A percentile compares a stretch with the other conserved stretches of the same genome.
phyloP scores from a whole-genome alignment of 352 stramenopile genomes.

The Blastocystis sp. region DNA sequence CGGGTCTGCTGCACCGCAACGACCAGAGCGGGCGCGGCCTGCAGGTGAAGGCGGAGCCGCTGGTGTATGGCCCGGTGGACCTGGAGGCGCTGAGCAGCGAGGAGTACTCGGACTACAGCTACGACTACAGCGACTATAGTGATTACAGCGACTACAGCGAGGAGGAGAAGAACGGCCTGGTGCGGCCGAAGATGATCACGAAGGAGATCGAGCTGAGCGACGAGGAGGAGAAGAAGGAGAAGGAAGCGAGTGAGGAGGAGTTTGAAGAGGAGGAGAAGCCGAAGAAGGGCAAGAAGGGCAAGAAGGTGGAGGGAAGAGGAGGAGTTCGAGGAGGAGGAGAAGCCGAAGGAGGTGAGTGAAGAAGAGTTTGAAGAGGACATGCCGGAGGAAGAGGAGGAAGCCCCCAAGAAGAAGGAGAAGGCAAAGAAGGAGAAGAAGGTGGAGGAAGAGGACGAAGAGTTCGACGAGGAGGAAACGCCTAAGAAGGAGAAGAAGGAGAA shows the following conservation, averaged over 20 bases:
- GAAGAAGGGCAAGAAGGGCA: neutral
- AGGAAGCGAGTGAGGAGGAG: neutral
- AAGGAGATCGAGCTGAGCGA: too few relatives aligned
- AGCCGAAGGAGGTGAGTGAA: neutral
- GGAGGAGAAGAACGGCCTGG: neutral
- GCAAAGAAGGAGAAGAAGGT: neutral
- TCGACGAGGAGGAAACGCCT: neutral
- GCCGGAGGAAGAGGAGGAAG: too few relatives aligned
- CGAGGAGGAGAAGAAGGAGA: neutral
- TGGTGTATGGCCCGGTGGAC: neutral
- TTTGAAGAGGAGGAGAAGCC: constrained; percentile 3
- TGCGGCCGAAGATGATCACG: constrained; percentile 5
- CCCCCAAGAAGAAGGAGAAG: neutral
- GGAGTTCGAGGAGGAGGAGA: constrained; percentile 10
- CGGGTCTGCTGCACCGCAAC: constrained; percentile 11
- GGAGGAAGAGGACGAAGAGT: constrained; percentile 2
- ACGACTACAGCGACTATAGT: constrained; percentile 11
- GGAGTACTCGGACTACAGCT: neutral
- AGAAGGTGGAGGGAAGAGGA: neutral
- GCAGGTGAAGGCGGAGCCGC: neutral
- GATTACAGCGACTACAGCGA: constrained; percentile 24
- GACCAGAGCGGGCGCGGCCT: neutral
- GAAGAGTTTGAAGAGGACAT: too few relatives aligned
- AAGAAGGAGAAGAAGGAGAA: neutral
- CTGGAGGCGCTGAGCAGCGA: neutral